A percentile compares a stretch with the other conserved stretches of the same genome.
Evolutionary conservation across 306 rosid species (phyloP).

Genomic region (Cucurbita moschata): DNA sequence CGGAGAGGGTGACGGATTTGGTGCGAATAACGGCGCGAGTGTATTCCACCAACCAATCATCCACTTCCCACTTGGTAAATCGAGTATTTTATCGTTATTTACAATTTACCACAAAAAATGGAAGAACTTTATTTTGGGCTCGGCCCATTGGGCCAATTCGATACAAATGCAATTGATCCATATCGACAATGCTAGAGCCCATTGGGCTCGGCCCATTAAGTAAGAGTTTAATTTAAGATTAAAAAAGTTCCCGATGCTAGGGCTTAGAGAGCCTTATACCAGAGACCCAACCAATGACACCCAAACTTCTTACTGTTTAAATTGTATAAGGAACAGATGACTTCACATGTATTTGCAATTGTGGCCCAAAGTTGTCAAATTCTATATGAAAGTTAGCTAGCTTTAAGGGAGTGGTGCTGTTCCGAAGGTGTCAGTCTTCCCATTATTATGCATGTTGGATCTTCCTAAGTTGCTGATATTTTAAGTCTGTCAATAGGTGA

Average conservation of each 20-base stretch:
- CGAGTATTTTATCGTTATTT: not conserved
- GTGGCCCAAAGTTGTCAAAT: too few species aligned
- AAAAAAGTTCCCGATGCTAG: not conserved
- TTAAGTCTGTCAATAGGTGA: not conserved
- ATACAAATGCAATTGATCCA: not conserved
- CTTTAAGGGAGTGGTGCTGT: not conserved
- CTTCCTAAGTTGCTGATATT: not conserved
- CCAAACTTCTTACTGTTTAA: not conserved
- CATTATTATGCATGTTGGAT: not conserved
- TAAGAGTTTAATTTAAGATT: not conserved
- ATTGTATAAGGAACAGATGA: too few species aligned
- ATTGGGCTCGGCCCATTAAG: too few species aligned
- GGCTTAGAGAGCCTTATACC: too few species aligned
- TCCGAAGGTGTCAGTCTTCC: not conserved
- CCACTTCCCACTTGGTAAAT: not conserved
- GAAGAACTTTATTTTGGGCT: not conserved
- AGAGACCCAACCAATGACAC: not conserved
- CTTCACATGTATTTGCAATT: too few species aligned
- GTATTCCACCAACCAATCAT: not conserved
- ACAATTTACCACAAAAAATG: not conserved
- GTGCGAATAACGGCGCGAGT: slow-evolving; percentile 1
- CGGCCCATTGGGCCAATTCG: not conserved
- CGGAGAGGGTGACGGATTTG: not conserved
- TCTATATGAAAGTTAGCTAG: too few species aligned
- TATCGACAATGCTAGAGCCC: not conserved